Base-by-base conservation (phyloP, 306 rosid species). In the Dryas alaskensis region DNA sequence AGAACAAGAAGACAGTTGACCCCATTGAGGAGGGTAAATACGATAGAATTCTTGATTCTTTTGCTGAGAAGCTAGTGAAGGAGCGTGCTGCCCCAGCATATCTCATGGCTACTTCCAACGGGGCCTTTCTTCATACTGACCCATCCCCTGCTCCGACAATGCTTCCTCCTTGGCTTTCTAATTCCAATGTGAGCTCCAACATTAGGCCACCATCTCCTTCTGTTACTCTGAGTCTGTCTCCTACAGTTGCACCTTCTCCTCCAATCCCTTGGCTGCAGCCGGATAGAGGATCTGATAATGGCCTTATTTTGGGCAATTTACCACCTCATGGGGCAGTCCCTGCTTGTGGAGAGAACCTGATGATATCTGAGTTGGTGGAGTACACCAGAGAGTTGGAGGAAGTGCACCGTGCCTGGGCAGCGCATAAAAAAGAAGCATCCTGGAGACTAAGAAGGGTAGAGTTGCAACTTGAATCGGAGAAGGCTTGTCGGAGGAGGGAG, bases 131-230 rank as follows among this genome's bases (percentile, higher is more conserved):
- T 12, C 93, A 90, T 25, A 48, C 88, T 0, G 96, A 93, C 61
- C 68, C 88, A 16, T 82, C 89, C 4, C 79, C 88, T 11, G 67
- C 86, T 1, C 82, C 92, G 5, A 72, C 87, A 6, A 69, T 86
- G 80, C 92, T 93, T 70, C 98, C 98, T 25, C 88, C 97, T 3
- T 93, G 97, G 98, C 98, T 93, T 61, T 89, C 97, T 0, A 89
- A 82, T 78, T 81, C 97, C 6, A 89, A 77, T 67, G 78, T 75
- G 74, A 61, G 74, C 9, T 57, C 93, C 7, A 73, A 84, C 9
- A 85, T 78, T 58, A 82, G 96, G 86, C 88, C 91, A 1, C 88
- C 87, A 8, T 91, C 98, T 4, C 97, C 98, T 7, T 93, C 98
- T 0, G 98, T 93, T 67, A 91, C 97, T 5, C 80, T 91, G 22